Evolutionary conservation across 1,284 basidiomycete genomes (phyloP), one percentile per base, ranked within the genome.

Genomic region (Irpex sp.): DNA sequence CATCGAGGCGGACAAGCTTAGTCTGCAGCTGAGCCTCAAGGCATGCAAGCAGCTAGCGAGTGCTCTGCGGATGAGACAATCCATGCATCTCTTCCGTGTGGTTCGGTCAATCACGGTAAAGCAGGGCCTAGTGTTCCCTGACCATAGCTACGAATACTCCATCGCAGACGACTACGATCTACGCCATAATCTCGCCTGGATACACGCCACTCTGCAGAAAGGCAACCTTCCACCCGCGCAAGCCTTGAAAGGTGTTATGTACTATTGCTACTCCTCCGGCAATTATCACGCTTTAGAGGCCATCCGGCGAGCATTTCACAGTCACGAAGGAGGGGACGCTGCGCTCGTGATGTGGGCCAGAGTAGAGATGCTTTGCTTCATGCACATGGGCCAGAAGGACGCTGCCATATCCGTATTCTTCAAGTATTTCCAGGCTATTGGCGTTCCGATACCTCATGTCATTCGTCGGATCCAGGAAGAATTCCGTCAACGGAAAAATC

Each of bases 311-410:
- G 37, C 60, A 3, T 71, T 71, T 4, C 72, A 72, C 55, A 15
- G 55, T 13, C 52, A 62, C 4, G 65, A 64, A 11, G 4, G 6
- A 31, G 1, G 48, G 3, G 40, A 62, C 1, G 1, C 57, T 1
- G 66, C 68, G 11, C 56, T 68, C 26, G 67, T 65, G 9, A 47
- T 63, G n/a, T 80, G 79, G 78, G 73, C 67, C 0, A 70, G 79
- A 47, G 72, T 77, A 4, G 75, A 81, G 62, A 76, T 81, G 74
- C 71, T 75, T 2, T 69, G 75, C 62, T 71, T 76, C 62, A 69
- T 69, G 55, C 64, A 65, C 0, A 67, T 68, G 13, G 62, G 61
- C 2, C 67, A 77, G 55, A 60, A 57, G 34, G 54, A 52, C 6
- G 66, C 64, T 3, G 62, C 72, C 15, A 69, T 75, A 58, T 48